Evolutionary conservation across 306 rosid species (phyloP).

Genomic region (Pyrus communis): DNA sequence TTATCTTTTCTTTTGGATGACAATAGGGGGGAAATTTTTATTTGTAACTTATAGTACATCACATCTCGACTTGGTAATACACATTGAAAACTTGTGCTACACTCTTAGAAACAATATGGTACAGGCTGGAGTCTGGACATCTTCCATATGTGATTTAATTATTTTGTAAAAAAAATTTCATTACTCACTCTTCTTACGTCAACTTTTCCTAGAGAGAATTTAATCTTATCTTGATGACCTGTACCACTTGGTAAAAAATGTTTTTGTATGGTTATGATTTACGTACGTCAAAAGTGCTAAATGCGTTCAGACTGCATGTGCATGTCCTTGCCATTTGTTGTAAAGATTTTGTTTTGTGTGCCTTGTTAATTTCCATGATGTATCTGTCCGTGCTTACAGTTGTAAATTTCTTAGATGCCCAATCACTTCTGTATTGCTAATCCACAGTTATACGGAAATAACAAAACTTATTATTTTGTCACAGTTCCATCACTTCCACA

Average conservation of each 20-base stretch:
- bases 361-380: not conserved
- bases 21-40: not conserved
- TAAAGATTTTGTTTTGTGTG: not conserved
- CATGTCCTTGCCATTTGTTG: not conserved
- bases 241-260: not conserved
- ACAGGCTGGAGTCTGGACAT: not conserved
- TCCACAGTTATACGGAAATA: not conserved
- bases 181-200: not conserved
- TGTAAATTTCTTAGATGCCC: not conserved
- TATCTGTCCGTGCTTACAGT: not conserved
- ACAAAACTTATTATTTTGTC: not conserved
- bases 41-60: not conserved
- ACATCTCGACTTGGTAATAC: not conserved
- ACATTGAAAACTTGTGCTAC: not conserved
- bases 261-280: not conserved
- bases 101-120: not conserved
- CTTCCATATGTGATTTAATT: not conserved
- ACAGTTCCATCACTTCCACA: not conserved
- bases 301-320: not conserved
- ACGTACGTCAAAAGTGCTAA: not conserved
- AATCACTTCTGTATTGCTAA: not conserved
- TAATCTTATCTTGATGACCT: not conserved
- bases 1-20: not conserved
- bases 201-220: not conserved
- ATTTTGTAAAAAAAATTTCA: not conserved